These are phyloP conservation scores for Hypoxylon sp. DNA, from an alignment of 2,329 filamentous ascomycete species.

Conservation along the genomic window DNA sequence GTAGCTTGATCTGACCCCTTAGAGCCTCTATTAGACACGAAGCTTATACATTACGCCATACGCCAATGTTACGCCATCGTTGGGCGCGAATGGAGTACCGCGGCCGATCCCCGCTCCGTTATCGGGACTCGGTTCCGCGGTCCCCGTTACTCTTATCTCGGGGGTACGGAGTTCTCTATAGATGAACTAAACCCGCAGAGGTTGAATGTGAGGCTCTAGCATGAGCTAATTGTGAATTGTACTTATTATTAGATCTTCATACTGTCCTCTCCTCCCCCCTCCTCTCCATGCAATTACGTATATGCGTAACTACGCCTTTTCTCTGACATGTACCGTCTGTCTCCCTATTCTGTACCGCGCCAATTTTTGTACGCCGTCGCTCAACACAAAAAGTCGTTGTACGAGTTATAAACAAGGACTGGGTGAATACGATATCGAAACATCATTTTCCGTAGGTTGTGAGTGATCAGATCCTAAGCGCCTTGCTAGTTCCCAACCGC, in stretches of 20 bases:
- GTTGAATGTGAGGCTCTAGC: constrained; percentile 17
- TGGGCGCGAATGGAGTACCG: constrained; percentile 13
- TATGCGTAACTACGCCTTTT: constrained; percentile 35
- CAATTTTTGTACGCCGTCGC: constrained; percentile 44
- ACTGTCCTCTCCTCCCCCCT: constrained; percentile 11
- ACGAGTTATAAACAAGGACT: constrained; percentile 38
- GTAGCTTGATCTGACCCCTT: constrained; percentile 3
- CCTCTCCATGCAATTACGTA: constrained; percentile 31
- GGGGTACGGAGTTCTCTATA: constrained; percentile 11
- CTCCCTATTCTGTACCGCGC: constrained; percentile 26
- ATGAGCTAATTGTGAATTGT: constrained; percentile 22
- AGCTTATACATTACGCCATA: constrained; percentile 11
- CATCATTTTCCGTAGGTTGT: constrained; percentile 30
- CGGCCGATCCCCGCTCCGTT: constrained; percentile 35
- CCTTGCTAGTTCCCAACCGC: constrained; percentile 42
- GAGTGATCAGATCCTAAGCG: constrained; percentile 42
- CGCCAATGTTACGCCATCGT: constrained; percentile 26
- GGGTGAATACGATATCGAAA: constrained; percentile 22
- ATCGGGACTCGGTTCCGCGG: constrained; percentile 40
- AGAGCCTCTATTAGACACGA: constrained; percentile 6
- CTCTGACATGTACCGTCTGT: constrained; percentile 36
- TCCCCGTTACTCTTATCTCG: constrained; percentile 13
- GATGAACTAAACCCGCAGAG: not conserved
- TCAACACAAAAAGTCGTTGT: constrained; percentile 31
- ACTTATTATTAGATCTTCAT: constrained; percentile 39